These are phyloP conservation scores for Trypanosomatidae sp. DNA, from an alignment of 208 protist genomes.

Conservation along the genomic window DNA sequence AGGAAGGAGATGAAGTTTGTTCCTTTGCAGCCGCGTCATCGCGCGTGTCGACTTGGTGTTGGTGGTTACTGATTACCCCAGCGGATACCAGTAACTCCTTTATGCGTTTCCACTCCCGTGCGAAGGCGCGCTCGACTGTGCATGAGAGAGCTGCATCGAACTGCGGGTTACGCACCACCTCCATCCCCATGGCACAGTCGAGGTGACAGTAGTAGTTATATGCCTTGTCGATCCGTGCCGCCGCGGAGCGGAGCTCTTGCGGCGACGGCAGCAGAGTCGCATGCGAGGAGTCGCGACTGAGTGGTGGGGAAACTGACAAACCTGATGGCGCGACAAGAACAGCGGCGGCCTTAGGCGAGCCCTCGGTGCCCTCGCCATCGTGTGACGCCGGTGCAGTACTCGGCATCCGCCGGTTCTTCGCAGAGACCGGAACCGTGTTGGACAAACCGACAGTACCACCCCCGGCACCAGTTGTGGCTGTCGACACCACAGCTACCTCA, in stretches of 20 bases:
- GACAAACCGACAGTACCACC: not conserved
- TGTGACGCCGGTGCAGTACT: not conserved
- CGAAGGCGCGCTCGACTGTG: constrained; percentile 35
- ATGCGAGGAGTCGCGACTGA: constrained; percentile 5
- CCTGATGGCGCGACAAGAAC: not conserved
- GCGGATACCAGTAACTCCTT: constrained; percentile 4
- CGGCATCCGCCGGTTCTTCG: not conserved
- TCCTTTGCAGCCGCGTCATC: not conserved
- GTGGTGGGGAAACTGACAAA: not conserved
- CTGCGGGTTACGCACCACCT: constrained; percentile 46
- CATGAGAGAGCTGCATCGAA: constrained; percentile 43
- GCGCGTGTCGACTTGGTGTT: not conserved
- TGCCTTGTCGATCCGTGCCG: constrained; percentile 13
- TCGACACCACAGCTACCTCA: constrained; percentile 6
- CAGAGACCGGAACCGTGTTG: not conserved
- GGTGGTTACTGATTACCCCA: not conserved
- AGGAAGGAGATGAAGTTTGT: not conserved
- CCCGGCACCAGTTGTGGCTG: not conserved
- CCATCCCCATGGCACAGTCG: constrained; percentile 51
- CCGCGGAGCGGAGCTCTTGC: constrained; percentile 12
- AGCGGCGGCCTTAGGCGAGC: not conserved
- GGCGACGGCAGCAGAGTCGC: not conserved
- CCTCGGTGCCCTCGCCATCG: not conserved
- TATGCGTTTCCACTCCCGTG: constrained; percentile 32
- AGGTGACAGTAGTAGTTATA: constrained; percentile 50